A percentile compares a stretch with the other conserved stretches of the same genome.
Conservation (phyloP, 2,329 filamentous ascomycete species). For the Xylariaceae sp. region DNA sequence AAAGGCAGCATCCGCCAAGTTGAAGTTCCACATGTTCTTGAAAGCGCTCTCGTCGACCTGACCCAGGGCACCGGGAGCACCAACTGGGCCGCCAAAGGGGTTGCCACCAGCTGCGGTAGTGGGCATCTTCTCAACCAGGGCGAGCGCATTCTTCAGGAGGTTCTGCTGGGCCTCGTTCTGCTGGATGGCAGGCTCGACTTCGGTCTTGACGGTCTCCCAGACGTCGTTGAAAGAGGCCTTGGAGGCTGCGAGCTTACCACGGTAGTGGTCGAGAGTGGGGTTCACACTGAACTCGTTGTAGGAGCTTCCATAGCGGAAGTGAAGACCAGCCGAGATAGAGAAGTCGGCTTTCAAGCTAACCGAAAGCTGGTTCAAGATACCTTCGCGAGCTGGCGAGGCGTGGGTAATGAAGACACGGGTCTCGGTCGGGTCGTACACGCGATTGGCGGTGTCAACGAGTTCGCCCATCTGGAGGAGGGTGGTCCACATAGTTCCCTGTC, state of each 20-base stretch:
- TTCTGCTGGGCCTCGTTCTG: slow-evolving; percentile 94
- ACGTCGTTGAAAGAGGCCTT: slow-evolving; percentile 99
- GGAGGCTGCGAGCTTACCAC: slow-evolving; percentile 94
- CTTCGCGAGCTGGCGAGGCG: slow-evolving; percentile 92
- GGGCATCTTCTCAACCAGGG: slow-evolving; percentile 98
- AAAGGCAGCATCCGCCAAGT: slow-evolving; percentile 93
- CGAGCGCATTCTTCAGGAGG: slow-evolving; percentile 82
- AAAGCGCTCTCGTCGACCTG: slow-evolving; percentile 98
- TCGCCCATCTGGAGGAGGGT: slow-evolving; percentile 97
- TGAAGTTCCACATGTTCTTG: slow-evolving; percentile 99
- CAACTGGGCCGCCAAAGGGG: slow-evolving; percentile 84
- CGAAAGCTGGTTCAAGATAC: slow-evolving; percentile 94
- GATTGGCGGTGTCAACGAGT: slow-evolving; percentile 93
- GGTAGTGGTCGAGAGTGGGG: slow-evolving; percentile 95
- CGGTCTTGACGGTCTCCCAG: slow-evolving; percentile 96
- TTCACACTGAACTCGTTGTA: slow-evolving; percentile 99
- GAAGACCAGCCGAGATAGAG: slow-evolving; percentile 92
- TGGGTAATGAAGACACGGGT: slow-evolving; percentile 96
- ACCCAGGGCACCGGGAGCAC: slow-evolving; percentile 68
- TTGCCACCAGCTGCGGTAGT: slow-evolving; percentile 91
- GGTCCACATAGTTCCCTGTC: slow-evolving; percentile 99
- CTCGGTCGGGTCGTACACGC: slow-evolving; percentile 96
- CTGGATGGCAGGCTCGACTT: slow-evolving; percentile 90
- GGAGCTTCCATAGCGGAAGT: slow-evolving; percentile 97
- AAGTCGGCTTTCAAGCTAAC: slow-evolving; percentile 98